Evolutionary conservation across 208 protist species (phyloP), one percentile per base, ranked within the genome.

Genomic region (Leishmania tarentolae): DNA sequence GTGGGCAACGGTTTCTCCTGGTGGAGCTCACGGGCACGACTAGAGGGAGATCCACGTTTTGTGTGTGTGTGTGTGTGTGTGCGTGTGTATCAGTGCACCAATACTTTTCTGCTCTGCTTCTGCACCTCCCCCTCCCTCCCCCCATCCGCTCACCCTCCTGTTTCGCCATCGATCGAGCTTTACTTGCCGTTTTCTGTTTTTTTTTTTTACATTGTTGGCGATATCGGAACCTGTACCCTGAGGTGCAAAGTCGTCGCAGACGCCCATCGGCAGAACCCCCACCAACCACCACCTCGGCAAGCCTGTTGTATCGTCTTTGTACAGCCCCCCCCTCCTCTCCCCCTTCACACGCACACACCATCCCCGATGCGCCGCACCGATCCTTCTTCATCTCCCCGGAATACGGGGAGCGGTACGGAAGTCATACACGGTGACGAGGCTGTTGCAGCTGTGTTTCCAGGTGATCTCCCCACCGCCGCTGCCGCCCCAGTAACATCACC

Each of bases 311-410:
- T 40, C 13, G 1, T n/a, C 42, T 42, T 3, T 21, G 47, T 47
- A 47, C 66, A 53, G 15, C 19, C 50, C 15, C 15, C 7, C 46
- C 11, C 46, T 8, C 46, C 50, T 4, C 46, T 47, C 46, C 46
- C 46, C 50, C 7, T 17, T 13, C 46, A 47, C 46, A 47, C 46
- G 46, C 46, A 47, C 21, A 37, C 44, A n/a, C 69, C 7, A 1
- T 31, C 69, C 69, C 44, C 44, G 69, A 73, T 73, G 69, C 24
- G 44, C 69, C 28, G 19, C 44, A 53, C 40, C 37, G 69, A 73
- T 73, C 69, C 7, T 3, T 37, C 69, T 4, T 52, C 69, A 24
- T 21, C 19, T 6, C 42, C 44, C 28, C 44, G 37, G 44, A 21
- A 44, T 73, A 47, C 42, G 13, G 69, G 11, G 37, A 37, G 44